Evolutionary conservation across 768 basidiomycete species (phyloP), one percentile per base, ranked within the genome.

Genomic region (Leccinum subgranulosum): DNA sequence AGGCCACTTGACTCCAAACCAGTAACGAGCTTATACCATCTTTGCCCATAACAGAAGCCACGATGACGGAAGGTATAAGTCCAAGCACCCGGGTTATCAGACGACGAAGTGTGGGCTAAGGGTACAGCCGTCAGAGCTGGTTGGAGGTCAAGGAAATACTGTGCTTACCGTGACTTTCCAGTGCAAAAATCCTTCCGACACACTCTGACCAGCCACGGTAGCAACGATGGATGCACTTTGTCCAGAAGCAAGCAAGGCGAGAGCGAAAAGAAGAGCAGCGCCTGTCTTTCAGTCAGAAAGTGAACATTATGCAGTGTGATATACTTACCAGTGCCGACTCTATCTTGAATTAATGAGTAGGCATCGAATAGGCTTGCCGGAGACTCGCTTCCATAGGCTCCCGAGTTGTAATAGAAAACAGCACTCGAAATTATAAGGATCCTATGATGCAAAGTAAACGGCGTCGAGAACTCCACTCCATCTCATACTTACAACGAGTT

Each of bases 211-310:
- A 1, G 92, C 88, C 12, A 96, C 81, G 0, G 93, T 97, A 10
- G 92, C 94, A 4, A 96, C 88, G 51, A 97, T 81, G 8, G 88
- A 90, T 0, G 95, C 90, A 61, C 90, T 90, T 79, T 97, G 94
- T 3, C 95, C 94, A 2, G 92, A 79, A 33, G 87, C 84, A 12
- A 98, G 80, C 14, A 98, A 75, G 3, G 91, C 92, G 43, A 98
- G 68, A 2, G 95, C 94, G 64, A 97, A 98, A 41, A 97, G 74
- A n/a, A 85, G 83, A 0, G 89, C 94, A 8, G 92, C 87, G 41
- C 81, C 92, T 91, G 57, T 31, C 19, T 46, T 6, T 34, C 25
- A n/a, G 51, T 60, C 36, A 56, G 51, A 8, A 60, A 59, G 17
- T 10, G 34, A 23, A 25, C n/a, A 39, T 23, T 0, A 9, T 4